Evolutionary conservation across 225 moss, liverwort and hornwort species (phyloP).

Genomic region (Asterella californica): DNA sequence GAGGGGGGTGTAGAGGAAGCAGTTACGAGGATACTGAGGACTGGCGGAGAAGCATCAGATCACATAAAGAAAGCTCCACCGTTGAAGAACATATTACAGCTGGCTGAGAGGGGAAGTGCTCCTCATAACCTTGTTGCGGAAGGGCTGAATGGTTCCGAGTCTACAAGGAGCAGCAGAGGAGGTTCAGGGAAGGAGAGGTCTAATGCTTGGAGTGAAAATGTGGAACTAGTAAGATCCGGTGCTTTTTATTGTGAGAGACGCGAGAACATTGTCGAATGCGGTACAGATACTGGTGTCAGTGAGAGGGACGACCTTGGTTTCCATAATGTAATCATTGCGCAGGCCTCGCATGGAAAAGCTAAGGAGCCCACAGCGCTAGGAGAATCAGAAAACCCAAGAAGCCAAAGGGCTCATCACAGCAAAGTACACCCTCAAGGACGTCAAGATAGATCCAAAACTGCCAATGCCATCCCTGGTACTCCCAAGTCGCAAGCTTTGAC

Average conservation of each 20-base stretch:
- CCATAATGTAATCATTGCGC: slow-evolving; percentile 25
- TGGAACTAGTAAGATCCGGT: slow-evolving; percentile 24
- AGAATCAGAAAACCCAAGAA: slow-evolving; percentile 8
- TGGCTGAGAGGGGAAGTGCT: slow-evolving; percentile 30
- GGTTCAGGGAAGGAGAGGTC: slow-evolving; percentile 15
- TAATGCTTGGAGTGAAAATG: slow-evolving; percentile 29
- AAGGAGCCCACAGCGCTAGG: slow-evolving; percentile 4
- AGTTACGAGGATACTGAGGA: slow-evolving; percentile 11
- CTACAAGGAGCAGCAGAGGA: slow-evolving; percentile 27
- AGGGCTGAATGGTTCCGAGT: slow-evolving; percentile 33
- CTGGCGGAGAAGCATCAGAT: slow-evolving; percentile 24
- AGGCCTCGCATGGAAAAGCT: slow-evolving; percentile 17
- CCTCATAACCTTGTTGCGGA: slow-evolving; percentile 26
- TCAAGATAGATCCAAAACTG: slow-evolving; percentile 16
- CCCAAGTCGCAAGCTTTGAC: background rate
- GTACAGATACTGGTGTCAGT: slow-evolving; percentile 25
- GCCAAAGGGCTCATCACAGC: slow-evolving; percentile 14
- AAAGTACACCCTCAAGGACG: slow-evolving; percentile 17
- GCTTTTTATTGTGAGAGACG: slow-evolving; percentile 13
- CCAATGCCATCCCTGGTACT: slow-evolving; percentile 20
- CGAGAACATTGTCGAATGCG: slow-evolving; percentile 38
- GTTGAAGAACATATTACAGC: slow-evolving; percentile 26
- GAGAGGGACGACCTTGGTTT: slow-evolving; percentile 30
- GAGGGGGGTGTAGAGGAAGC: slow-evolving; percentile 8
- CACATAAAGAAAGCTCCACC: background rate